Percentiles rank a stretch among this genome's conserved stretches.
Conservation (phyloP, 208 protist species). For the Angomonas deanei region DNA sequence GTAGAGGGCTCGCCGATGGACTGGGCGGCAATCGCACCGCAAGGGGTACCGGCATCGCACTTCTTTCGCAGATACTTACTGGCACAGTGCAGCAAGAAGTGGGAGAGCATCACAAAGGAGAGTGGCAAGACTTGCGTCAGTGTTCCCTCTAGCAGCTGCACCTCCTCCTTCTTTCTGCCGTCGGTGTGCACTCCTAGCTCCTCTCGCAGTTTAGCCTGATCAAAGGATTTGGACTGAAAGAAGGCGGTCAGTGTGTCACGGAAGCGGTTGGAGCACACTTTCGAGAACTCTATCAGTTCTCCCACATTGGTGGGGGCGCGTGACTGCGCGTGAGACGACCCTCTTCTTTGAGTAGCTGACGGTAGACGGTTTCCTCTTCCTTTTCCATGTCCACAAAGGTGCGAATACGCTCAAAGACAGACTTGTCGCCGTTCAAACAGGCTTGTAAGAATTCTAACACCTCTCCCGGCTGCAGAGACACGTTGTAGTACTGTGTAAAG, state of each 20-base stretch:
- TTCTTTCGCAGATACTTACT: slow-evolving; percentile 80
- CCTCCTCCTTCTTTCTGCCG: slow-evolving; percentile 1
- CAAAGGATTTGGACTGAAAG: slow-evolving; percentile 46
- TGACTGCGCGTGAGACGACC: neutral
- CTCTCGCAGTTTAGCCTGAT: slow-evolving; percentile 49
- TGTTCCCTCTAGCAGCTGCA: slow-evolving; percentile 30
- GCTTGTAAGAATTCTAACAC: slow-evolving; percentile 35
- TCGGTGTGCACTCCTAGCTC: slow-evolving; percentile 40
- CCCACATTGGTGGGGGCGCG: too few relatives aligned
- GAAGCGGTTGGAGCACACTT: slow-evolving; percentile 55
- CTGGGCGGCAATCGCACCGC: slow-evolving; percentile 98
- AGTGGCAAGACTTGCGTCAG: slow-evolving; percentile 71
- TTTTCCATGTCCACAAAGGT: slow-evolving; percentile 19
- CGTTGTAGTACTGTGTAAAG: slow-evolving; percentile 4
- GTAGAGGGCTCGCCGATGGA: slow-evolving; percentile 99
- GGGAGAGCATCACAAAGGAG: slow-evolving; percentile 54
- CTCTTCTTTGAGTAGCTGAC: slow-evolving; percentile 14
- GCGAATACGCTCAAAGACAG: neutral
- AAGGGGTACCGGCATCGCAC: slow-evolving; percentile 97
- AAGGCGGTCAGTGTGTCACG: slow-evolving; percentile 73
- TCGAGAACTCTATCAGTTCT: slow-evolving; percentile 6
- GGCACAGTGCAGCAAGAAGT: slow-evolving; percentile 70
- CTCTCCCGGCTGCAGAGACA: slow-evolving; percentile 53
- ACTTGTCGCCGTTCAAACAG: slow-evolving; percentile 30
- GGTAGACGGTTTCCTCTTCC: slow-evolving; percentile 5